phyloP scores from a whole-genome alignment of 2,329 filamentous ascomycete species.

The Gremmenia infestans region DNA sequence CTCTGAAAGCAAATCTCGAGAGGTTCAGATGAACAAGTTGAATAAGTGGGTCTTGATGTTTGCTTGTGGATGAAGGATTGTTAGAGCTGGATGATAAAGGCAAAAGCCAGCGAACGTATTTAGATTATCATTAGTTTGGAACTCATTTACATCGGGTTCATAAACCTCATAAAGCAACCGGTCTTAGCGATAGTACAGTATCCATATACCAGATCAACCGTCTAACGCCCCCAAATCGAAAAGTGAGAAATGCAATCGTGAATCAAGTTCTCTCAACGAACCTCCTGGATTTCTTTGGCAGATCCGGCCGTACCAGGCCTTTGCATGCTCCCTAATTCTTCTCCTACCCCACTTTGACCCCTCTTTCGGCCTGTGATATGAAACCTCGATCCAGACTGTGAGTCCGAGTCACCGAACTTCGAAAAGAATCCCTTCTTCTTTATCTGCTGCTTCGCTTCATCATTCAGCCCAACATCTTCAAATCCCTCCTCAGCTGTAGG shows the following conservation, averaged over 20 bases:
- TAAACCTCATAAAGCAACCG: neutral
- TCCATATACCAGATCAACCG: constrained; percentile 1
- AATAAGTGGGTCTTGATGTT: neutral
- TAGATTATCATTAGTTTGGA: constrained; percentile 9
- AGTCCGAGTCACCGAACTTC: constrained; percentile 60
- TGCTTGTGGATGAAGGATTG: neutral
- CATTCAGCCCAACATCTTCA: constrained; percentile 83
- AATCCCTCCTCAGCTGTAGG: constrained; percentile 76
- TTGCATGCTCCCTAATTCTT: constrained; percentile 63
- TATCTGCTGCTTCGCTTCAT: constrained; percentile 51
- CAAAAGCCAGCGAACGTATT: neutral
- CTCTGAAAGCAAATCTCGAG: too few species aligned
- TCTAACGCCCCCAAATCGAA: constrained; percentile 2
- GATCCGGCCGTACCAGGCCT: constrained; percentile 18
- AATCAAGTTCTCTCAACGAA: constrained; percentile 27
- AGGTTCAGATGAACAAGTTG: too few species aligned
- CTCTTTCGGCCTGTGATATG: constrained; percentile 68
- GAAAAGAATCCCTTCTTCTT: constrained; percentile 78
- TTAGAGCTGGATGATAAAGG: too few species aligned
- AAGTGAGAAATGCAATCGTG: neutral
- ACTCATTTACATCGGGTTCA: neutral
- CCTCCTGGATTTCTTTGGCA: constrained; percentile 19
- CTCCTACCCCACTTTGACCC: constrained; percentile 63
- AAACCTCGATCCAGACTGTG: constrained; percentile 50
- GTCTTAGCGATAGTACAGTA: constrained; percentile 8